Evolutionary conservation across 1,139 yeast genomes (phyloP).

Genomic region (Torulaspora pretoriensis): DNA sequence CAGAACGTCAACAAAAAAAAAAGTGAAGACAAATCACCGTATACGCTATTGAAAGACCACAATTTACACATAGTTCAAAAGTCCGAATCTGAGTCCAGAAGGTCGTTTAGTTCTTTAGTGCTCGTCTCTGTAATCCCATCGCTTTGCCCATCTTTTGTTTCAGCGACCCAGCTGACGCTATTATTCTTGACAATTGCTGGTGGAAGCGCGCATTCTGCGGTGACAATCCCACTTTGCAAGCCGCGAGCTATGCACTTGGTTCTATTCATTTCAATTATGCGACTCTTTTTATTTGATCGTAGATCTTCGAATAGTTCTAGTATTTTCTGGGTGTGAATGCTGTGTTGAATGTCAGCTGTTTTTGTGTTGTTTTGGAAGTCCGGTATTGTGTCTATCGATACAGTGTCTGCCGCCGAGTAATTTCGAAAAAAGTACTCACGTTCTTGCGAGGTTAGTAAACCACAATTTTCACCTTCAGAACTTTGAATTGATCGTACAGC

Average conservation of each 20-base stretch:
- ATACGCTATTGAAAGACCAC: too few species aligned
- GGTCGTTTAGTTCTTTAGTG: constrained; percentile 11
- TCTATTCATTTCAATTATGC: constrained; percentile 30
- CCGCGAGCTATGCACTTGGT: constrained; percentile 27
- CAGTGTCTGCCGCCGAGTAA: constrained; percentile 22
- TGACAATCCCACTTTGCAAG: constrained; percentile 12
- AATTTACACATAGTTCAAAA: constrained; percentile 6
- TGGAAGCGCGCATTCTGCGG: not conserved
- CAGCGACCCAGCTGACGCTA: not conserved
- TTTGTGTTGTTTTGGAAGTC: constrained; percentile 13
- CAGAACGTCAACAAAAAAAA: not conserved
- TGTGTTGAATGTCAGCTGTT: constrained; percentile 20
- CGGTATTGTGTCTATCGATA: constrained; percentile 28
- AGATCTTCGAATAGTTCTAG: constrained; percentile 20
- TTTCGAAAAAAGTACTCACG: constrained; percentile 22
- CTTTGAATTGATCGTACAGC: not conserved
- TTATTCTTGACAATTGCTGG: constrained; percentile 2
- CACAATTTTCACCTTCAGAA: constrained; percentile 9
- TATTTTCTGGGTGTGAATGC: constrained; percentile 16
- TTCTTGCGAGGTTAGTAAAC: constrained; percentile 20
- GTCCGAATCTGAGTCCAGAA: constrained; percentile 26
- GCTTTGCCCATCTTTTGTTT: not conserved
- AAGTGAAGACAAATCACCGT: not conserved
- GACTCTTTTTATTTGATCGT: constrained; percentile 14
- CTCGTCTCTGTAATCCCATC: not conserved